Conservation (phyloP, 441 rosid species). For the Isatis lusitanica region DNA sequence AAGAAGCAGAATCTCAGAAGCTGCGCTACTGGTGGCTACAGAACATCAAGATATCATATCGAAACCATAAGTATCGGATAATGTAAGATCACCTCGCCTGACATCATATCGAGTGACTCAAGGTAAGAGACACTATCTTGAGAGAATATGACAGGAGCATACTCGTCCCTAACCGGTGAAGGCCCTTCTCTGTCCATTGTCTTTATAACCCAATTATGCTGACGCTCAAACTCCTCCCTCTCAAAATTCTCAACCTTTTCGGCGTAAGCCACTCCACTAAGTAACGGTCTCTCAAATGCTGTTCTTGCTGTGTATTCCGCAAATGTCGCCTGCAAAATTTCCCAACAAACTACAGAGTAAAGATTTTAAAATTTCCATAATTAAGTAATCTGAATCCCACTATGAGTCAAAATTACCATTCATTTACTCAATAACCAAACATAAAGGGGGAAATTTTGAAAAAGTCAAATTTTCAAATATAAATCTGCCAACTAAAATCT, state of each 20-base stretch:
- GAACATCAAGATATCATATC: slow-evolving; percentile 17
- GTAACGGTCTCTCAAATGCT: slow-evolving; percentile 86
- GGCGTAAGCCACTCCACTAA: slow-evolving; percentile 94
- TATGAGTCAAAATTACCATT: neutral
- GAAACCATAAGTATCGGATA: neutral
- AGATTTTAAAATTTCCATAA: neutral
- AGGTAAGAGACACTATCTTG: slow-evolving; percentile 90
- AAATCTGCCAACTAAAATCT: slow-evolving; percentile 7
- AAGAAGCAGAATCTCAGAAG: slow-evolving; percentile 3
- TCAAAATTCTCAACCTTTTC: slow-evolving; percentile 63
- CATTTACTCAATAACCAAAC: slow-evolving; percentile 8
- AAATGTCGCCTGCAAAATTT: slow-evolving; percentile 74
- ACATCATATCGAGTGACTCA: slow-evolving; percentile 97
- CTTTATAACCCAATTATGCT: slow-evolving; percentile 81
- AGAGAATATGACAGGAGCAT: slow-evolving; percentile 93
- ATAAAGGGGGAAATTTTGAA: neutral
- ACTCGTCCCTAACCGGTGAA: slow-evolving; percentile 86
- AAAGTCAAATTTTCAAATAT: slow-evolving; percentile 13
- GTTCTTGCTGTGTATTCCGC: slow-evolving; percentile 96
- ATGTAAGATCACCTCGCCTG: slow-evolving; percentile 74
- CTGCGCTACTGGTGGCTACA: neutral
- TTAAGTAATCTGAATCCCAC: neutral
- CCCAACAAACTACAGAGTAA: neutral
- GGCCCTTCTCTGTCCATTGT: slow-evolving; percentile 77
- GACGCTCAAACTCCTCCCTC: slow-evolving; percentile 81